Evolutionary conservation across 306 rosid species (phyloP), one percentile per base, ranked within the genome.

Genomic region (Myrica gale): DNA sequence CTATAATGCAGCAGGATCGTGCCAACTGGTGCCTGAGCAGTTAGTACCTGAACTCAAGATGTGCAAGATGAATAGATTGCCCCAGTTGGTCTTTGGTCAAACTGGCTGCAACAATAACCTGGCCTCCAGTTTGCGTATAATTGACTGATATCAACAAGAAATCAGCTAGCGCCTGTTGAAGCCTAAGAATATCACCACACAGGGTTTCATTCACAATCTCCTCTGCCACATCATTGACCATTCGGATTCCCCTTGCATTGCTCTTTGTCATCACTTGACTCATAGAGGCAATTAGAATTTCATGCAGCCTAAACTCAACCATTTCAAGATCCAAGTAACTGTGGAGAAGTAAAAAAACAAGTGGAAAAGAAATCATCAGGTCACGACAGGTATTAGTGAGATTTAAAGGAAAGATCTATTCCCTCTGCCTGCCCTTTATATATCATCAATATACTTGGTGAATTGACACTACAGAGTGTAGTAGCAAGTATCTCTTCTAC

Each of bases 301-400:
- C 97, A 44, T 85, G 88, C 79, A 92, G 79, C 37, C 93, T 88
- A 84, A 95, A 95, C 76, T 92, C 93, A 15, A 84, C 96, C 97
- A 90, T 95, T 87, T 95, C 99, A 48, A 95, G 83, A 80, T 95
- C 92, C 77, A 87, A 72, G 80, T 89, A 92, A 67, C 97, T 95
- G 89, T 77, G 42, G 19, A 73, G 69, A 69, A 78, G 60, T 39
- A 77, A 76, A 45, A 45, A 13, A 67, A 82, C 47, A 75, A 70
- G 53, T 21, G 68, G 50, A 53, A 10, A 66, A 46, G 26, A 13
- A 42, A 65, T 50, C 65, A 16, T 45, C 48, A 39, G 70, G 76
- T 84, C 70, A 77, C 11, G 46, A 55, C 52, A 63, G 44, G 63
- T 41, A 15, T 21, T 26, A 47, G 74, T 50, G n/a, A n/a, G 60